Evolutionary conservation across 257 asterid species (phyloP).

Genomic region (Jasminum sambac): DNA sequence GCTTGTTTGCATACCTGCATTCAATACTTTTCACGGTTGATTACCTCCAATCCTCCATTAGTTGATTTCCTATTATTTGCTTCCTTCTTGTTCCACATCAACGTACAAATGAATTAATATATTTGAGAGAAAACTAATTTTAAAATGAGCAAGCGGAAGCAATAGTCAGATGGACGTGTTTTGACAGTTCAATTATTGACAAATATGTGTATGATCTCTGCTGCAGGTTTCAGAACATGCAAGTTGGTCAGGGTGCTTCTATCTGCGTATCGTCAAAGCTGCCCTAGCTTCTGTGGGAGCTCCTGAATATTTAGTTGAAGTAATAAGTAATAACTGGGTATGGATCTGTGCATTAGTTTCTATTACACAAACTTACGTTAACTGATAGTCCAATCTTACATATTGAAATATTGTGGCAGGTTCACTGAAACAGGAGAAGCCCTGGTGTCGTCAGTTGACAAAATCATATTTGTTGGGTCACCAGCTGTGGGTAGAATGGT

Average conservation of each 20-base stretch:
- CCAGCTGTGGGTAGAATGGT: constrained; percentile 98
- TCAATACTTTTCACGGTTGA: background rate
- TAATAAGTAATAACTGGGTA: constrained; percentile 99
- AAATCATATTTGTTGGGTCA: constrained; percentile 94
- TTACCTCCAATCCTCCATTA: constrained; percentile 11
- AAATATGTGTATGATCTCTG: constrained; percentile 21
- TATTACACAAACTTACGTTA: constrained; percentile 25
- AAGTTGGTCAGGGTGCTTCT: constrained; percentile 99
- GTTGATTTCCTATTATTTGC: background rate
- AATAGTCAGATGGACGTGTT: constrained; percentile 1
- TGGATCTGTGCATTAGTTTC: constrained; percentile 26
- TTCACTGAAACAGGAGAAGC: constrained; percentile 99
- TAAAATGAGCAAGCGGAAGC: too few species aligned
- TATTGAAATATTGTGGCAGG: constrained; percentile 46
- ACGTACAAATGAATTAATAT: background rate
- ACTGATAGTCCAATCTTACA: constrained; percentile 23
- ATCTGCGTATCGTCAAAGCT: constrained; percentile 83
- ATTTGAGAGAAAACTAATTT: constrained; percentile 7
- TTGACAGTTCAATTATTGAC: constrained; percentile 18
- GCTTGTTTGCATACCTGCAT: constrained; percentile 14
- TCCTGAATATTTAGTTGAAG: constrained; percentile 97
- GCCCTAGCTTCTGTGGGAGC: constrained; percentile 98
- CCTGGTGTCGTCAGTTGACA: constrained; percentile 85
- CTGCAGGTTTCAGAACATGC: constrained; percentile 95
- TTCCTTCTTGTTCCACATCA: background rate